Evolutionary conservation across 352 stramenopile species (phyloP), one percentile per base, ranked within the genome.

Genomic region (Phytophthora megakarya): DNA sequence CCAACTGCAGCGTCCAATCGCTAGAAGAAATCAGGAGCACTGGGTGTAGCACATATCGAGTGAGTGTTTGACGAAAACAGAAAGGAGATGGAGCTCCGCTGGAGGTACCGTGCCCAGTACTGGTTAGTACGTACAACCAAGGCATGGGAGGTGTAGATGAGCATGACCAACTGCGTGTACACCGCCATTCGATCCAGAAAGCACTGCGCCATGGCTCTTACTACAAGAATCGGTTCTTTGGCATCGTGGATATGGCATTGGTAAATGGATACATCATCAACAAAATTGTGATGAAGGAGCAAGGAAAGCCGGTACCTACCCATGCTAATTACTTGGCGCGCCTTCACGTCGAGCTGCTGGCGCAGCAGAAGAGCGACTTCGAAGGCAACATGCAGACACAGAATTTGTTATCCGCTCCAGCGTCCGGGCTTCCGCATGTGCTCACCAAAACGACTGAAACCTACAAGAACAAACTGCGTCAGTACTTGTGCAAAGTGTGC

Each of bases 141-240:
- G 33, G 25, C 5, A 67, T 67, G 50, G 49, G 50, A n/a, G 48
- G 48, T 23, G 47, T 54, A 12, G 57, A 66, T 35, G 10, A 55
- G 38, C 44, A 65, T 21, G 57, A 68, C 15, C 65, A 67, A 16
- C 28, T 65, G 8, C 50, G 61, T 0, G 19, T 62, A 3, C 54
- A 70, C 1, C n/a, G 42, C 1, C 65, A 71, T 40, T 60, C 56
- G 3, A 52, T 71, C 7, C 67, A 70, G 32, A 65, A 64, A 21
- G 33, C 25, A 28, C 18, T 44, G 32, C 3, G 44, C 2, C 47
- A 67, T 3, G 13, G 28, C 9, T 64, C 61, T 40, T 75, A 75
- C 55, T 62, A 65, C 67, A 75, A 71, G 13, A 65, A 50, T n/a
- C 1, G 67, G 1, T 67, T 75, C 19, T 42, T 67, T 3, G 67